Conservation (phyloP, 129 eudicot genomes). For the carrot (Daucus carota) region DH1_v3.0 NC_030384.2:49122501-49123000, state of each 20-base stretch:
- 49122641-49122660: not conserved
- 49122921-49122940: not conserved
- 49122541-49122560: slow-evolving; percentile 52
- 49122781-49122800: slow-evolving; percentile 71
- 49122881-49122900: slow-evolving; percentile 20
- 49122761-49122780: slow-evolving; percentile 56
- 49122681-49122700: not conserved
- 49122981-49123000: not conserved
- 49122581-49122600: slow-evolving; percentile 53
- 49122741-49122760: slow-evolving; percentile 65
- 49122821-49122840: slow-evolving; percentile 71
- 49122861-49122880: slow-evolving; percentile 69
- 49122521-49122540: slow-evolving; percentile 65
- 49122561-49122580: slow-evolving; percentile 46
- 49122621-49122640: slow-evolving; percentile 39
- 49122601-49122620: slow-evolving; percentile 58
- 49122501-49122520: slow-evolving; percentile 58
- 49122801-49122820: slow-evolving; percentile 75
- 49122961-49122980: not conserved
- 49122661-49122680: not conserved
- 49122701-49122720: not conserved
- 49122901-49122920: not conserved
- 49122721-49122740: slow-evolving; percentile 63
- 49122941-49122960: not conserved
- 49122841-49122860: slow-evolving; percentile 71